These are phyloP conservation scores for Pythium angustatum DNA, from an alignment of 352 stramenopile species.

Conservation along the genomic window DNA sequence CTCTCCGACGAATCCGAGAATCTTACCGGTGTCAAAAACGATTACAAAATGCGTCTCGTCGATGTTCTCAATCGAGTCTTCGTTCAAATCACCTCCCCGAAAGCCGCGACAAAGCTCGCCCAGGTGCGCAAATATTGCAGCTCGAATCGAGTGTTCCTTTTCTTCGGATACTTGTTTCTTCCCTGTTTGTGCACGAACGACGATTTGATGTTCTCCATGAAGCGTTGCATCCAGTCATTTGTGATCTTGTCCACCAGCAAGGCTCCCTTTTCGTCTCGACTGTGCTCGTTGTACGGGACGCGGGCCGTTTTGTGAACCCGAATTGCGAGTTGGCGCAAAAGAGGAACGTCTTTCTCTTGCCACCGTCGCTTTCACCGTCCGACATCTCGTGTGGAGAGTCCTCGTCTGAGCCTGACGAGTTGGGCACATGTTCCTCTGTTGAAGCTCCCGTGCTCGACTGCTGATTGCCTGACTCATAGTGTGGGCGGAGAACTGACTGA, in stretches of 20 bases:
- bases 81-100: conserved; percentile 19
- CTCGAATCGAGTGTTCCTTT: conserved; percentile 6
- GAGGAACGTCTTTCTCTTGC: too few relatives aligned
- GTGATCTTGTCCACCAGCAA: not conserved
- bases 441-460: too few relatives aligned
- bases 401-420: too few relatives aligned
- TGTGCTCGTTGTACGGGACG: not conserved
- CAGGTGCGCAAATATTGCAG: conserved; percentile 24
- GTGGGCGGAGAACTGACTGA: too few relatives aligned
- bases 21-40: conserved; percentile 28
- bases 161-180: conserved; percentile 19
- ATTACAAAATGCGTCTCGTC: conserved; percentile 36
- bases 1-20: conserved; percentile 22
- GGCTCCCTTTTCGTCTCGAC: not conserved
- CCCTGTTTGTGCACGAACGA: conserved; percentile 11
- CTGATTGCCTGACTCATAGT: too few relatives aligned
- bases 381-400: too few relatives aligned
- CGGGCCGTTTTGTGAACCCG: not conserved
- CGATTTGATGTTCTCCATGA: conserved; percentile 26
- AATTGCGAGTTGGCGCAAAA: not conserved
- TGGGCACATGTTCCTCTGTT: too few relatives aligned
- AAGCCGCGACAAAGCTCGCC: conserved; percentile 28
- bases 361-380: too few relatives aligned
- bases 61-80: conserved; percentile 32
- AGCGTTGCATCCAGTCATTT: not conserved